A percentile compares a stretch with the other conserved stretches of the same genome.
phyloP scores from a whole-genome alignment of 2,329 filamentous ascomycete species.

The Esteya vermicola region DNA sequence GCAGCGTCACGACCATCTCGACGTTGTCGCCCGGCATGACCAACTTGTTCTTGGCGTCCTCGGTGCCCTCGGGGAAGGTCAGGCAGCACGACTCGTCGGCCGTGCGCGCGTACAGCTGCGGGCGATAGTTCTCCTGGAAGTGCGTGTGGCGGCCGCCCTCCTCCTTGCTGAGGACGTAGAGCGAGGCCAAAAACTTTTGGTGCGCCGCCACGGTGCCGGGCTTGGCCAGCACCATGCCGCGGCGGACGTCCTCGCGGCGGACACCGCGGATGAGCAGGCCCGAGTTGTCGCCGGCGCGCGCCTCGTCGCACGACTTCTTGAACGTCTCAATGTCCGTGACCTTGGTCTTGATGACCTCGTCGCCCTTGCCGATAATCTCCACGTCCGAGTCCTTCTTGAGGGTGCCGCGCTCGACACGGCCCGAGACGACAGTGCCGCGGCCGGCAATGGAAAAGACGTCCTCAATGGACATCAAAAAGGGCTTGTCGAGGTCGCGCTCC shows the following conservation, averaged over 20 bases:
- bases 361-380: slow-evolving; percentile 82
- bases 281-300: slow-evolving; percentile 93
- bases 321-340: slow-evolving; percentile 99
- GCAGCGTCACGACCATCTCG: slow-evolving; percentile 84
- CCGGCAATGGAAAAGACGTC: slow-evolving; percentile 82
- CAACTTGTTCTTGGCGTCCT: slow-evolving; percentile 59
- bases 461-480: slow-evolving; percentile 98
- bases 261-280: slow-evolving; percentile 91
- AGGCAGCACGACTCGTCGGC: slow-evolving; percentile 69
- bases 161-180: slow-evolving; percentile 96
- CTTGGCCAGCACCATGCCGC: slow-evolving; percentile 85
- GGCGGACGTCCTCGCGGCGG: slow-evolving; percentile 84
- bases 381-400: slow-evolving; percentile 92
- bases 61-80: slow-evolving; percentile 72
- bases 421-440: slow-evolving; percentile 91
- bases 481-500: slow-evolving; percentile 87
- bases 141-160: slow-evolving; percentile 95
- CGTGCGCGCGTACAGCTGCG: slow-evolving; percentile 91
- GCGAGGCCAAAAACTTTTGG: slow-evolving; percentile 83
- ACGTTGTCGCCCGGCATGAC: slow-evolving; percentile 98
- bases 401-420: slow-evolving; percentile 89
- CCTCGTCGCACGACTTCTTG: slow-evolving; percentile 98
- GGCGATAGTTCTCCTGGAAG: slow-evolving; percentile 92
- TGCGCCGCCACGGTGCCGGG: slow-evolving; percentile 77
- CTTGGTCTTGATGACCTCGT: slow-evolving; percentile 85